A percentile compares a stretch with the other conserved stretches of the same genome.
Conservation (phyloP, 2,329 filamentous ascomycete genomes). For the Davidsoniella neocaledoniae region DNA sequence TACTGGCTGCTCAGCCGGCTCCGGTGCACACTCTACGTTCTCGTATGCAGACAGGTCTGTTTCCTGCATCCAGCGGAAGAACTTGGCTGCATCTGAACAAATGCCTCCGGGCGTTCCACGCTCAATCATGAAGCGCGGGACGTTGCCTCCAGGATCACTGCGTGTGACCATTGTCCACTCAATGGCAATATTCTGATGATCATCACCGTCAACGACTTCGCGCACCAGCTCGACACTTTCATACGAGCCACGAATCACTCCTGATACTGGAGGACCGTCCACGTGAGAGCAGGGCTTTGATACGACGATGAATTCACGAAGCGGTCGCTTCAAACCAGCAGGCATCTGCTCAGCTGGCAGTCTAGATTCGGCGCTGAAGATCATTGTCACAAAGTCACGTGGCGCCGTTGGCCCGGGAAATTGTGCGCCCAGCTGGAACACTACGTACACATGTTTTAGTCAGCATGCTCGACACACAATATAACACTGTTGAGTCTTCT, state of each 20-base stretch:
- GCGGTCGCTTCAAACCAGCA: conserved; percentile 20
- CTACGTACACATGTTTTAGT: conserved; percentile 22
- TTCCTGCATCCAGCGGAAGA: conserved; percentile 50
- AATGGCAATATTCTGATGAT: conserved; percentile 21
- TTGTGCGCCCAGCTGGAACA: conserved; percentile 74
- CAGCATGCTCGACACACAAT: not conserved
- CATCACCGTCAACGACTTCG: conserved; percentile 32
- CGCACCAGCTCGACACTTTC: conserved; percentile 85
- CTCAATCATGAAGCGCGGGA: conserved; percentile 83
- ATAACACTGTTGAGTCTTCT: conserved; percentile 40
- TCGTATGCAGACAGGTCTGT: conserved; percentile 5
- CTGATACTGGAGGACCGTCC: conserved; percentile 49
- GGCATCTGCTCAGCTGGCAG: not conserved
- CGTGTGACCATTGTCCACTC: conserved; percentile 92
- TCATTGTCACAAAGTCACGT: conserved; percentile 69
- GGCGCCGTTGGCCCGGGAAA: conserved; percentile 81
- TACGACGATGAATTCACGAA: conserved; percentile 67
- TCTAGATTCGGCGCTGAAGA: conserved; percentile 35
- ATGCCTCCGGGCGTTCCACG: conserved; percentile 72
- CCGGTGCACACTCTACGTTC: not conserved
- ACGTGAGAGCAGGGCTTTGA: conserved; percentile 72
- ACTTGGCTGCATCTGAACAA: conserved; percentile 61
- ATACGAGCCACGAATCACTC: conserved; percentile 71
- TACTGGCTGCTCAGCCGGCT: not conserved
- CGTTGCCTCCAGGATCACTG: conserved; percentile 74